Conservation (phyloP, 768 basidiomycete genomes). For the Cyclocybe cylindracea region DNA sequence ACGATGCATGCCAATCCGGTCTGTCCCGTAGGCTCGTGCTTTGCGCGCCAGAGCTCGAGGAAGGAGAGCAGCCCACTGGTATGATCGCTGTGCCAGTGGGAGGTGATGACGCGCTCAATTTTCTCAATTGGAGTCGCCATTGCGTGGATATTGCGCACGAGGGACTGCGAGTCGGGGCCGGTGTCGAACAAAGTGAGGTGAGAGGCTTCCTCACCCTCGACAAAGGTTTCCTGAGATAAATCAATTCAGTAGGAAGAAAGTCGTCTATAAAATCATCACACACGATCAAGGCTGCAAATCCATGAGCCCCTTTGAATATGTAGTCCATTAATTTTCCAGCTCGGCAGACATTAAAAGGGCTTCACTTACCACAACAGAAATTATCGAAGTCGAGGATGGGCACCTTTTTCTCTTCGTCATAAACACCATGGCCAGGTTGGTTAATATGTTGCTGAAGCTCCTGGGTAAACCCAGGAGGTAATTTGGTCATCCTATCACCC, state of each 20-base stretch:
- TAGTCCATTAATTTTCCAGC: neutral
- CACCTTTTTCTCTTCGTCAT: conserved; percentile 45
- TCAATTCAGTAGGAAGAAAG: neutral
- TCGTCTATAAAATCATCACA: conserved; percentile 17
- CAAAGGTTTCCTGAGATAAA: conserved; percentile 53
- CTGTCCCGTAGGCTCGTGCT: neutral
- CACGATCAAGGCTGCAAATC: conserved; percentile 81
- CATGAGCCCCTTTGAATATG: conserved; percentile 67
- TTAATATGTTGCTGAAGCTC: conserved; percentile 67
- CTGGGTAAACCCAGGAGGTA: conserved; percentile 77
- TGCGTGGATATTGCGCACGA: conserved; percentile 69
- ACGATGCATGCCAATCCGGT: conserved; percentile 41
- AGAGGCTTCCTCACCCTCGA: conserved; percentile 37
- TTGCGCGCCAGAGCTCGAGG: conserved; percentile 42
- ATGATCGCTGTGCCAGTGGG: conserved; percentile 81
- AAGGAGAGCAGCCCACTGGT: conserved; percentile 75
- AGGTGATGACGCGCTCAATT: conserved; percentile 68
- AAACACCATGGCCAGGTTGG: conserved; percentile 44
- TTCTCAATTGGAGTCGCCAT: conserved; percentile 55
- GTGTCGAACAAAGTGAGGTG: conserved; percentile 79
- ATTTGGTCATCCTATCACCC: conserved; percentile 65
- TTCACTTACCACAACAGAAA: conserved; percentile 52
- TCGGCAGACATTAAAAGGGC: neutral
- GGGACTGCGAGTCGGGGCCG: conserved; percentile 75
- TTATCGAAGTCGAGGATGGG: conserved; percentile 73